phyloP scores from a whole-genome alignment of 176 grass and related monocot species.

The Hordeum vulgare region MorexV3_pseudomolecules_assembly NC_058524.1:604526024-604526523 shows the following conservation, averaged over 20 bases:
- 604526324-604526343: slow-evolving; percentile 16
- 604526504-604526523: too few relatives aligned
- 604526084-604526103: too few relatives aligned
- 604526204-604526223: slow-evolving; percentile 9
- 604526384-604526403: neutral
- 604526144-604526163: too few relatives aligned
- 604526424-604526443: neutral
- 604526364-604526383: neutral
- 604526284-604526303: neutral
- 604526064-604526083: too few relatives aligned
- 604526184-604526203: slow-evolving; percentile 12
- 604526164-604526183: neutral
- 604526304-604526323: slow-evolving; percentile 6
- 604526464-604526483: too few relatives aligned
- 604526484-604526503: too few relatives aligned
- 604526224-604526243: slow-evolving; percentile 10
- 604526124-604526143: too few relatives aligned
- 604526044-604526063: too few relatives aligned
- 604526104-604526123: too few relatives aligned
- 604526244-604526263: neutral
- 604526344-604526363: slow-evolving; percentile 39
- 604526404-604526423: neutral
- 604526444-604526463: too few relatives aligned
- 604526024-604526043: too few relatives aligned
- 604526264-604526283: neutral